A percentile compares a stretch with the other conserved stretches of the same genome.
Conservation (phyloP, 2,329 filamentous ascomycete genomes). For the Teratosphaeria epicoccoides region DNA sequence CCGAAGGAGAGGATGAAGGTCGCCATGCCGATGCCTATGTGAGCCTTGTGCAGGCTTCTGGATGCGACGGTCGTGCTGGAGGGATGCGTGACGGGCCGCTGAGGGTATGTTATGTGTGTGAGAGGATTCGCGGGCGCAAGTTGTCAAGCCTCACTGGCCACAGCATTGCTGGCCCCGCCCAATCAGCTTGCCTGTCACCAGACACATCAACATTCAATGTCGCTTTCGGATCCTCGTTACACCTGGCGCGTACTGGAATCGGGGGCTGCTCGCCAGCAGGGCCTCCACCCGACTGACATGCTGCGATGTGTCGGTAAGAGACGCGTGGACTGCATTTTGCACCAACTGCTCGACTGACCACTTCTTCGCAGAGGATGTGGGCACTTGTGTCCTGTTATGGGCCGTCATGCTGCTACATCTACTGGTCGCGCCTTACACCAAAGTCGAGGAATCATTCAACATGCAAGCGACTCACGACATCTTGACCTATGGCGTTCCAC, state of each 20-base stretch:
- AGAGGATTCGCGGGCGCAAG: too few species aligned
- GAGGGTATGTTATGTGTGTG: too few species aligned
- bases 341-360: not conserved
- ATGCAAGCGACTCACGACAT: slow-evolving; percentile 91
- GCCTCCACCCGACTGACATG: not conserved
- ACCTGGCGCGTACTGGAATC: slow-evolving; percentile 7
- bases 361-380: not conserved
- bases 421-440: slow-evolving; percentile 66
- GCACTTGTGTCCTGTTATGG: slow-evolving; percentile 45
- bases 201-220: not conserved
- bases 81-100: too few species aligned
- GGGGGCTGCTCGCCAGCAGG: not conserved
- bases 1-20: slow-evolving; percentile 56
- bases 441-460: slow-evolving; percentile 98
- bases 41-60: too few species aligned
- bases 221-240: not conserved
- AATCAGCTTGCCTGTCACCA: not conserved
- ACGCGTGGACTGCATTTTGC: not conserved
- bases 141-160: not conserved
- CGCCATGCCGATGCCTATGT: slow-evolving; percentile 11
- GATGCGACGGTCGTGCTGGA: too few species aligned
- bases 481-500: slow-evolving; percentile 64
- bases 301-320: not conserved
- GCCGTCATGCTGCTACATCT: slow-evolving; percentile 28
- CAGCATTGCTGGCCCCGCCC: not conserved